A percentile compares a stretch with the other conserved stretches of the same genome.
Evolutionary conservation across 2,329 filamentous ascomycete species (phyloP).

Genomic region (Colletotrichum lentis): DNA sequence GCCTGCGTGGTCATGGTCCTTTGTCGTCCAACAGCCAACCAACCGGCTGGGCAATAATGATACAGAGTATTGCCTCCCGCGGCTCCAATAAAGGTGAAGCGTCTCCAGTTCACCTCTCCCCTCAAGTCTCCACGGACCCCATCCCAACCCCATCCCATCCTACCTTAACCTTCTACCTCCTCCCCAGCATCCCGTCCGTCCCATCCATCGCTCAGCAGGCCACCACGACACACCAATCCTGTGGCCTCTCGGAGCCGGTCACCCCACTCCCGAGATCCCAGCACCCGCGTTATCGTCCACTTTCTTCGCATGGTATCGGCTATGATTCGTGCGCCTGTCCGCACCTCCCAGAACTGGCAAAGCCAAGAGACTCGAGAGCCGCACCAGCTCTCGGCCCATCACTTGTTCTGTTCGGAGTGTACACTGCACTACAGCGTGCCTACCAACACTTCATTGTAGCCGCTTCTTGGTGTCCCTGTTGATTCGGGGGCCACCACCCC

Average conservation of each 20-base stretch:
- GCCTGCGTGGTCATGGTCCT: neutral
- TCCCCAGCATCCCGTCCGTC: neutral
- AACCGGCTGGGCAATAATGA: neutral
- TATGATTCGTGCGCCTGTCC: slow-evolving; percentile 36
- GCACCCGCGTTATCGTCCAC: slow-evolving; percentile 25
- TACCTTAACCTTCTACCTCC: neutral
- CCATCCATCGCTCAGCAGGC: slow-evolving; percentile 1
- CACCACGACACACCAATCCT: slow-evolving; percentile 2
- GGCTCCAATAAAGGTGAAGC: no score
- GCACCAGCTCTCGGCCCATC: slow-evolving; percentile 1
- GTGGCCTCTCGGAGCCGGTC: slow-evolving; percentile 16
- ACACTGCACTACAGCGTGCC: no score
- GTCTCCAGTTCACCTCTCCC: slow-evolving; percentile 6
- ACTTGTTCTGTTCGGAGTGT: neutral
- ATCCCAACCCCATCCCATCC: neutral
- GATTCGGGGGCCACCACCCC: slow-evolving; percentile 7
- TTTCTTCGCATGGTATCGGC: slow-evolving; percentile 25
- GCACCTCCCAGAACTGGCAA: slow-evolving; percentile 1
- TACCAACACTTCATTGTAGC: neutral
- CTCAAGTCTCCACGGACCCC: neutral
- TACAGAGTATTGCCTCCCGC: neutral
- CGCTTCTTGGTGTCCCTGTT: neutral
- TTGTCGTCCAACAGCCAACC: neutral
- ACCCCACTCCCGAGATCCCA: slow-evolving; percentile 26
- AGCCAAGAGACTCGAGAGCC: slow-evolving; percentile 16